Evolutionary conservation across 192 early-diverging fungal species (phyloP).

Genomic region (Piromyces sp.): DNA sequence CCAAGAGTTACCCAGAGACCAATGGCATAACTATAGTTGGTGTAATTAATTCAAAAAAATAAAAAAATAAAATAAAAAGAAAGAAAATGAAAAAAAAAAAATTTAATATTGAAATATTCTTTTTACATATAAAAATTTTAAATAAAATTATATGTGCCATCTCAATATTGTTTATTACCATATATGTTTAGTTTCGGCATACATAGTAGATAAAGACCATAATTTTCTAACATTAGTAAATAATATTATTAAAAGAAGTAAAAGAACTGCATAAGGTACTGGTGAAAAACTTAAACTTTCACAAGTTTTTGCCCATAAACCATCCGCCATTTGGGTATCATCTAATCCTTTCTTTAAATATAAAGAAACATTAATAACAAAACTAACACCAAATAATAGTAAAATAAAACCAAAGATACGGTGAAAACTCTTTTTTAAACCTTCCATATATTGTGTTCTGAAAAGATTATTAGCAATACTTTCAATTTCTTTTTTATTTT

Average conservation of each 20-base stretch:
- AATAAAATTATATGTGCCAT: too few relatives aligned
- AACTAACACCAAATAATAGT: not conserved
- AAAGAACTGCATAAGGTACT: not conserved
- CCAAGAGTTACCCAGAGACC: not conserved
- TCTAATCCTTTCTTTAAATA: not conserved
- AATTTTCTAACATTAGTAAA: not conserved
- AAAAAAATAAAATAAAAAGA: too few relatives aligned
- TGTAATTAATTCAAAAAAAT: too few relatives aligned
- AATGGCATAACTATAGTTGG: not conserved
- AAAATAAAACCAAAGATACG: not conserved
- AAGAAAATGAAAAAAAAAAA: too few relatives aligned
- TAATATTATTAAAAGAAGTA: not conserved
- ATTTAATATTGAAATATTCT: too few relatives aligned
- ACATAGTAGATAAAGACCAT: not conserved
- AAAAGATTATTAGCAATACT: not conserved
- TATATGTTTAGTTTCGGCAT: not conserved
- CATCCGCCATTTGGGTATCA: not conserved
- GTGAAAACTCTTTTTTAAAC: not conserved
- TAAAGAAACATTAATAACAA: not conserved
- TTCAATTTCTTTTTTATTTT: not conserved
- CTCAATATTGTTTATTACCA: too few relatives aligned
- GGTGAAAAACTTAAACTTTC: not conserved
- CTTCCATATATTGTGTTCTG: not conserved
- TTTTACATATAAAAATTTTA: too few relatives aligned
- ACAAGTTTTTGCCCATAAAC: not conserved